Percentiles rank a stretch among this genome's conserved stretches.
Evolutionary conservation across 352 stramenopile species (phyloP).

Genomic region (Phytophthora parvispora): DNA sequence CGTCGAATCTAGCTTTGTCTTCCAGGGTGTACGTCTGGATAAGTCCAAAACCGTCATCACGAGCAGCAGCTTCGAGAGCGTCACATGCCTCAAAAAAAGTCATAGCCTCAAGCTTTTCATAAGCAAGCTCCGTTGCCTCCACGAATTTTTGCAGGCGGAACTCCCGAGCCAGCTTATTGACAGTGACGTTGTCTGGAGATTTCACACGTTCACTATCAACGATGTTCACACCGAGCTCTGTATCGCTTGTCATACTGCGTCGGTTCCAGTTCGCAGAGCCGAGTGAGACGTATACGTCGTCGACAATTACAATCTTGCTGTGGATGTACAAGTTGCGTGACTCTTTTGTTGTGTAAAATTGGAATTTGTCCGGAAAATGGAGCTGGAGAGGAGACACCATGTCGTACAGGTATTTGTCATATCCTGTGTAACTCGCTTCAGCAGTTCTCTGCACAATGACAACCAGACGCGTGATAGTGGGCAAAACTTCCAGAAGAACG

Average conservation of each 20-base stretch:
- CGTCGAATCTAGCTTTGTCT: slow-evolving; percentile 9
- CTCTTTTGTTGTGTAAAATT: slow-evolving; percentile 17
- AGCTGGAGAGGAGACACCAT: slow-evolving; percentile 15
- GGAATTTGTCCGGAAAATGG: slow-evolving; percentile 15
- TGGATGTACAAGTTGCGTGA: slow-evolving; percentile 18
- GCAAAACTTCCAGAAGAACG: slow-evolving; percentile 37
- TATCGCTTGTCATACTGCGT: slow-evolving; percentile 20
- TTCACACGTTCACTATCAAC: slow-evolving; percentile 1
- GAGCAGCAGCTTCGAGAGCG: slow-evolving; percentile 5
- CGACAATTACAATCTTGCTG: slow-evolving; percentile 18
- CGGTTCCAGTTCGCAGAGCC: slow-evolving; percentile 18
- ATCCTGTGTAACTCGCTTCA: slow-evolving; percentile 17
- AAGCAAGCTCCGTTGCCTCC: slow-evolving; percentile 5
- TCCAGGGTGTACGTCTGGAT: slow-evolving; percentile 10
- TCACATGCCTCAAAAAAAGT: slow-evolving; percentile 9
- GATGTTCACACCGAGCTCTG: slow-evolving; percentile 11
- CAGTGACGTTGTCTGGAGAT: slow-evolving; percentile 10
- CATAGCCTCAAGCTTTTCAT: slow-evolving; percentile 4
- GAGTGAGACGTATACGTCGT: slow-evolving; percentile 16
- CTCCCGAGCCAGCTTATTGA: slow-evolving; percentile 12
- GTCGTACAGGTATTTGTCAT: slow-evolving; percentile 22
- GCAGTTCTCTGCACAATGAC: slow-evolving; percentile 51
- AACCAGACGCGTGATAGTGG: slow-evolving; percentile 41
- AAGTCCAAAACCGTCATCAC: background rate
- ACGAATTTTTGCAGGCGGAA: slow-evolving; percentile 18